phyloP scores from a whole-genome alignment of 1,139 yeast species.

The Zygoascus sp. region DNA sequence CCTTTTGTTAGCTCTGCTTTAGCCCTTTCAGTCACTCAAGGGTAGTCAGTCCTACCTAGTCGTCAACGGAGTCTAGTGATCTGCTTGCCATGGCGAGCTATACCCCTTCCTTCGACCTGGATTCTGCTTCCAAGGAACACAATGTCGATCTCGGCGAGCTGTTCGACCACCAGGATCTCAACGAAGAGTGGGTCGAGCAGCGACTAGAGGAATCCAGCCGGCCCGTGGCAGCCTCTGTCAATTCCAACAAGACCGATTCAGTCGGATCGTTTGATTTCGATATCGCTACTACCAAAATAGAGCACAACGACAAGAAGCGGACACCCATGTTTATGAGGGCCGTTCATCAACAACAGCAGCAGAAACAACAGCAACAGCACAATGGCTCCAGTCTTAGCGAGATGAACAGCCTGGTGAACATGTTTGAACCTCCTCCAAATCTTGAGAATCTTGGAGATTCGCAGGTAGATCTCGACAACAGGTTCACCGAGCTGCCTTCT shows the following conservation, averaged over 20 bases:
- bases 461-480: background rate
- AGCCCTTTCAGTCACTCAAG: background rate
- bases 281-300: slow-evolving; percentile 12
- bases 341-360: slow-evolving; percentile 6
- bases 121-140: background rate
- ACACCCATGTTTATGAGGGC: slow-evolving; percentile 20
- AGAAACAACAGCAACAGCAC: background rate
- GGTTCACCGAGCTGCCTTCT: background rate
- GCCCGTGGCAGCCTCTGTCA: background rate
- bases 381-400: slow-evolving; percentile 2
- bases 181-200: slow-evolving; percentile 10
- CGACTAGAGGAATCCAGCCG: background rate
- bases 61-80: too few species aligned
- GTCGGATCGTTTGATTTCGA: slow-evolving; percentile 1
- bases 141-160: slow-evolving; percentile 3
- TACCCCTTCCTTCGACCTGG: background rate
- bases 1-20: too few species aligned
- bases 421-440: slow-evolving; percentile 9
- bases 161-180: slow-evolving; percentile 4
- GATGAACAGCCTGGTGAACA: slow-evolving; percentile 1
- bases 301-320: slow-evolving; percentile 6
- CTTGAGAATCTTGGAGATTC: background rate
- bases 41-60: background rate
- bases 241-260: background rate
- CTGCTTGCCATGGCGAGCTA: background rate